These are phyloP conservation scores for Actinidia arguta DNA, from an alignment of 179 eudicot species.

Conservation along the genomic window DNA sequence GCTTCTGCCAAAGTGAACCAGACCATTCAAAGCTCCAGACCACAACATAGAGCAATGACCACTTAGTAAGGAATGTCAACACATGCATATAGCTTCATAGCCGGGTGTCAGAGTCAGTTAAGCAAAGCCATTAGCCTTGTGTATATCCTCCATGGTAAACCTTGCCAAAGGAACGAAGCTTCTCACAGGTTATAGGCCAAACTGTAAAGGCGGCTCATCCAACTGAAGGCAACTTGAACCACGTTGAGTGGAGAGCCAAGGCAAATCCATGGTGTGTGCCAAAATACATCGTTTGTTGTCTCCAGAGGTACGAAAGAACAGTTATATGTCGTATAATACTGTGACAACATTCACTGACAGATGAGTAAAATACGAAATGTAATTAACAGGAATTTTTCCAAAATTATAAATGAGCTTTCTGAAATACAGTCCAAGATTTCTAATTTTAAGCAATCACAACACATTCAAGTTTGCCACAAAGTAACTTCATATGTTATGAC, in stretches of 20 bases:
- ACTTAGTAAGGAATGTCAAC: too few species aligned
- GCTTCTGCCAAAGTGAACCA: neutral
- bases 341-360: neutral
- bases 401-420: neutral
- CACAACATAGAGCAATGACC: too few species aligned
- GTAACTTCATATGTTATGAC: neutral
- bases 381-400: neutral
- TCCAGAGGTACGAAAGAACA: too few species aligned
- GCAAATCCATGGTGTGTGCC: too few species aligned
- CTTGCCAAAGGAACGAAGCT: too few species aligned
- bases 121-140: too few species aligned
- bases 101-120: neutral
- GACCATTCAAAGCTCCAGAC: neutral
- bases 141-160: too few species aligned
- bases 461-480: slow-evolving; percentile 3
- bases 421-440: neutral
- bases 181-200: too few species aligned
- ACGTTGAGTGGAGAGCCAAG: too few species aligned
- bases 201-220: too few species aligned
- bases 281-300: too few species aligned
- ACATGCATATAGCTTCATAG: neutral
- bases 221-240: too few species aligned
- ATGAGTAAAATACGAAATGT: neutral
- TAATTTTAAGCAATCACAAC: neutral
- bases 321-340: neutral